Conservation (phyloP, 306 rosid genomes). For the Ammopiptanthus mongolicus region DNA sequence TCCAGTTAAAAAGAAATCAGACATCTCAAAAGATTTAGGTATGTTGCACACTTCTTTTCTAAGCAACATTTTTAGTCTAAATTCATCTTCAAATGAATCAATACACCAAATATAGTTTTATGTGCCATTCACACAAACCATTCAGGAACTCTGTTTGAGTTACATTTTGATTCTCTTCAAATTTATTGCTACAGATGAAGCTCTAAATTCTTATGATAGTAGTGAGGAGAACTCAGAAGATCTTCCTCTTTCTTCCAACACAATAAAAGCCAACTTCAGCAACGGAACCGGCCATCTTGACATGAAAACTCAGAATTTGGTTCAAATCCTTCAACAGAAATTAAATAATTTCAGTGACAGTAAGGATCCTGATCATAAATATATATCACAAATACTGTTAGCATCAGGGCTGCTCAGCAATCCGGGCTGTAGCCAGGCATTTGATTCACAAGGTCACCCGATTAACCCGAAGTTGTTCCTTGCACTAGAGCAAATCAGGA, state of each 20-base stretch:
- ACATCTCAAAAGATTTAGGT: conserved; percentile 57
- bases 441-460: conserved; percentile 38
- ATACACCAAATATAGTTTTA: not conserved
- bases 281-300: conserved; percentile 30
- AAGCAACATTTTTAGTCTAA: not conserved
- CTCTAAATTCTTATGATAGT: conserved; percentile 29
- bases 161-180: conserved; percentile 24
- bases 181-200: conserved; percentile 50
- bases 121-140: not conserved
- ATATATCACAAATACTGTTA: conserved; percentile 66
- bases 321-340: conserved; percentile 41
- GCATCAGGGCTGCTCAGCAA: conserved; percentile 55
- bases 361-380: conserved; percentile 59
- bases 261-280: conserved; percentile 31
- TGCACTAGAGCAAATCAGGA: conserved; percentile 54
- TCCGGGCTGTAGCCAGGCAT: conserved; percentile 32
- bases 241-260: conserved; percentile 25
- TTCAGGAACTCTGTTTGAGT: not conserved
- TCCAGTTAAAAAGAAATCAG: conserved; percentile 75
- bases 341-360: conserved; percentile 23
- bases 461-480: conserved; percentile 57
- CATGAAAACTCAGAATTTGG: conserved; percentile 35
- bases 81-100: not conserved
- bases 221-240: conserved; percentile 36
- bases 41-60: conserved; percentile 20